These are phyloP conservation scores for Colletotrichum chlorophyti DNA, from an alignment of 2,329 filamentous ascomycete genomes.

Conservation along the genomic window DNA sequence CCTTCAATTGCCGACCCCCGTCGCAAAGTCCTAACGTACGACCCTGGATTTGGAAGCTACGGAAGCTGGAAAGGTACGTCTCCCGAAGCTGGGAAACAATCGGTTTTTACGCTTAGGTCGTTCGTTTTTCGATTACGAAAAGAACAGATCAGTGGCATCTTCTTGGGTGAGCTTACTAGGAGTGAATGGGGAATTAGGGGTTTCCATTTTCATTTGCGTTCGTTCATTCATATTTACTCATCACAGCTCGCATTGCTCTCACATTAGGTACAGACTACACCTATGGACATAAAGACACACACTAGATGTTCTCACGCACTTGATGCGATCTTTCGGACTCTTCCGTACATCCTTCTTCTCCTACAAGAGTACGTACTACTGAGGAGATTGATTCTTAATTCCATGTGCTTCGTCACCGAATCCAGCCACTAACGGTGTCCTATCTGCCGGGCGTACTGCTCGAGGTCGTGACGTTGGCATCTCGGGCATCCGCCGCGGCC, in stretches of 20 bases:
- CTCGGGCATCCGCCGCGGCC: slow-evolving; percentile 35
- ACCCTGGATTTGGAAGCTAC: no score
- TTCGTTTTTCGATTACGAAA: no score
- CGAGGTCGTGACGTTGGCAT: slow-evolving; percentile 9
- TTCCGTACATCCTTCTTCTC: neutral
- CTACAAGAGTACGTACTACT: neutral
- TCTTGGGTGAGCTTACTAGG: no score
- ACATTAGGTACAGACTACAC: neutral
- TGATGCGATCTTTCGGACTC: neutral
- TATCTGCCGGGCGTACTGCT: slow-evolving; percentile 20
- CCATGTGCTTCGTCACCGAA: neutral
- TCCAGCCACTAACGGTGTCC: neutral
- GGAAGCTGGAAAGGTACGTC: no score
- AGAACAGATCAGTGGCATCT: no score
- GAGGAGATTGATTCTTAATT: neutral
- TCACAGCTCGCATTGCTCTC: neutral
- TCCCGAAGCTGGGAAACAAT: no score
- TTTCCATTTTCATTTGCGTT: neutral
- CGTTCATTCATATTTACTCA: neutral
- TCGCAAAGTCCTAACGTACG: no score
- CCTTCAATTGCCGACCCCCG: neutral
- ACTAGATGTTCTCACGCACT: no score
- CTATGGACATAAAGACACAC: neutral
- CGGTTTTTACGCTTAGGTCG: no score
- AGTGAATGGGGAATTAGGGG: neutral